phyloP scores from a whole-genome alignment of 2,329 filamentous ascomycete species.

The Cryphonectria radicalis region DNA sequence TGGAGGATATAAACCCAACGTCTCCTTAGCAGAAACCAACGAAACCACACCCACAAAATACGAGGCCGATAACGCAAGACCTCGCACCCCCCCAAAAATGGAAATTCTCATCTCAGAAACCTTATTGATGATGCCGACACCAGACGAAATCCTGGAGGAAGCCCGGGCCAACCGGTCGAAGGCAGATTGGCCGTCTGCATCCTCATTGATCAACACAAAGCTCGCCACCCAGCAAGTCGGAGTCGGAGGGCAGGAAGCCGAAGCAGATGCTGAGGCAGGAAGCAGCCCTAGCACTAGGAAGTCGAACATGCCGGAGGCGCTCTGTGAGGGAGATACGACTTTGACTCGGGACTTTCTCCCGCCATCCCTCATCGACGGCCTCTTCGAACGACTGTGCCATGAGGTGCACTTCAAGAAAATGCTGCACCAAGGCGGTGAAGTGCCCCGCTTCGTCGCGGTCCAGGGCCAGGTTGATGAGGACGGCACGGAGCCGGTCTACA shows the following conservation, averaged over 20 bases:
- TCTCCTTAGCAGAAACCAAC: neutral
- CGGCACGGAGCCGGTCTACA: constrained; percentile 85
- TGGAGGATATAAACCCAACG: neutral
- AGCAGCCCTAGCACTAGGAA: constrained; percentile 31
- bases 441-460: constrained; percentile 88
- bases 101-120: constrained; percentile 14
- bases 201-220: neutral
- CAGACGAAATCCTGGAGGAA: constrained; percentile 7
- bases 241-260: neutral
- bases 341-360: constrained; percentile 74
- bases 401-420: constrained; percentile 91
- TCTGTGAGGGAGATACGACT: constrained; percentile 82
- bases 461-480: constrained; percentile 74
- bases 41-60: neutral
- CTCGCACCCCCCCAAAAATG: neutral
- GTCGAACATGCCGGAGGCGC: constrained; percentile 47
- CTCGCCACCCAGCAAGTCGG: neutral
- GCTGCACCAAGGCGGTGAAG: constrained; percentile 89
- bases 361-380: constrained; percentile 53
- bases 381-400: constrained; percentile 71
- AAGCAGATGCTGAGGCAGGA: constrained; percentile 23
- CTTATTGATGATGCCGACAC: constrained; percentile 19
- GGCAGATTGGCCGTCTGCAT: neutral
- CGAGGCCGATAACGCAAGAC: neutral
- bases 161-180: neutral